A percentile compares a stretch with the other conserved stretches of the same genome.
phyloP scores from a whole-genome alignment of 164 flowering plant species.

The Piper longum region DNA sequence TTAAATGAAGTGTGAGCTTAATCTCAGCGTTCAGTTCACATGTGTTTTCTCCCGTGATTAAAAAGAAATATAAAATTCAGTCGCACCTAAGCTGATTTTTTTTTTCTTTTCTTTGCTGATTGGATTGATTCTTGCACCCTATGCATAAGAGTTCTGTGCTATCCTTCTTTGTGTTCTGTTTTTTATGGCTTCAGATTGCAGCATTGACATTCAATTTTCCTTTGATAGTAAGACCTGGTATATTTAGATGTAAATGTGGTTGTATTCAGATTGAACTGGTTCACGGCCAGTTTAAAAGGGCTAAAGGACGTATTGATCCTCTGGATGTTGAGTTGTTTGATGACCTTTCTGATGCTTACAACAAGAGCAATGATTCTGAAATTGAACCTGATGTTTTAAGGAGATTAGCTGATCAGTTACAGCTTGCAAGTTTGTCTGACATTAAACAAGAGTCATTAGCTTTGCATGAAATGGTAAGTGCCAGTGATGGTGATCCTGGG shows the following conservation, averaged over 20 bases:
- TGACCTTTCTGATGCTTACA: slow-evolving; percentile 40
- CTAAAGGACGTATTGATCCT: slow-evolving; percentile 57
- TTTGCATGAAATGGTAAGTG: slow-evolving; percentile 71
- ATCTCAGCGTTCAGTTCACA: too few relatives aligned
- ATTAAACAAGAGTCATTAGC: slow-evolving; percentile 78
- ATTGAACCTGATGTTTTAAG: slow-evolving; percentile 41
- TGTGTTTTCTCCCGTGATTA: too few relatives aligned
- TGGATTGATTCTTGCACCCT: too few relatives aligned
- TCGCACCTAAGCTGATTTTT: too few relatives aligned
- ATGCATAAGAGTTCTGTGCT: too few relatives aligned
- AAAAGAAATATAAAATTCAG: too few relatives aligned
- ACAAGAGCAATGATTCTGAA: slow-evolving; percentile 21
- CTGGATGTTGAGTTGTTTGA: slow-evolving; percentile 53
- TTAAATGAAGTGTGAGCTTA: too few relatives aligned
- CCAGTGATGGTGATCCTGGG: slow-evolving; percentile 71
- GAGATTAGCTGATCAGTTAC: slow-evolving; percentile 58
- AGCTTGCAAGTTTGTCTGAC: slow-evolving; percentile 46
- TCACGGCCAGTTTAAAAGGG: slow-evolving; percentile 72
- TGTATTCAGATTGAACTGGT: slow-evolving; percentile 76
- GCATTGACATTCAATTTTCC: neutral
- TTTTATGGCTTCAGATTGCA: neutral
- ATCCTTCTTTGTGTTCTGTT: too few relatives aligned
- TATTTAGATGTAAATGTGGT: neutral
- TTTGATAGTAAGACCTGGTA: neutral
- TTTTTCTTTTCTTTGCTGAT: too few relatives aligned